phyloP scores from a whole-genome alignment of 257 asterid species.

The Galeopsis tetrahit region DNA sequence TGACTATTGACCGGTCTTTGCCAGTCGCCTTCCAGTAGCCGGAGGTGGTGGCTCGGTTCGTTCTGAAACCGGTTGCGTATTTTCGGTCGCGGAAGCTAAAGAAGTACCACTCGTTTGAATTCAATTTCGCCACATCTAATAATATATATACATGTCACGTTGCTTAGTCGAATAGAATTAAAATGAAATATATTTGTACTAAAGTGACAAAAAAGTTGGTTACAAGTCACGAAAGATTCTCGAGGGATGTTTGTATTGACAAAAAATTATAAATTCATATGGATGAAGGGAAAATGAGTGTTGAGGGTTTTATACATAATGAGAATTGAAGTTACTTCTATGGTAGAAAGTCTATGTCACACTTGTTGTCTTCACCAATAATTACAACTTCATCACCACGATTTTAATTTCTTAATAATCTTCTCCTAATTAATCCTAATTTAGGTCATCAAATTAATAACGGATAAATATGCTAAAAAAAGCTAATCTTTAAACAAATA shows the following conservation, averaged over 20 bases:
- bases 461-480: neutral
- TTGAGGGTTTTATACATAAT: slow-evolving; percentile 39
- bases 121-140: slow-evolving; percentile 77
- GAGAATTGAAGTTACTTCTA: slow-evolving; percentile 39
- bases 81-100: slow-evolving; percentile 86
- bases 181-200: neutral
- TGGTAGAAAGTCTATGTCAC: slow-evolving; percentile 55
- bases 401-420: slow-evolving; percentile 8
- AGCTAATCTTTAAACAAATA: neutral
- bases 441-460: slow-evolving; percentile 22
- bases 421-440: neutral
- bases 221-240: slow-evolving; percentile 39
- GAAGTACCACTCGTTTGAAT: slow-evolving; percentile 89
- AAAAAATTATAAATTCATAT: slow-evolving; percentile 3
- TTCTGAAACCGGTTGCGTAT: slow-evolving; percentile 76
- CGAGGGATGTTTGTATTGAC: slow-evolving; percentile 21
- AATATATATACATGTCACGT: neutral
- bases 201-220: slow-evolving; percentile 26
- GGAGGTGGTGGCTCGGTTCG: slow-evolving; percentile 71
- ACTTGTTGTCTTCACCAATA: slow-evolving; percentile 42
- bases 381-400: slow-evolving; percentile 25
- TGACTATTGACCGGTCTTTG: slow-evolving; percentile 55
- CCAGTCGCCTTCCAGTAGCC: slow-evolving; percentile 98
- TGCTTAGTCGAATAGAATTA: neutral
- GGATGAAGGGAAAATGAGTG: slow-evolving; percentile 31